Evolutionary conservation across 805 yeast genomes (phyloP), one percentile per base, ranked within the genome.

Genomic region (Metschnikowia borealis): DNA sequence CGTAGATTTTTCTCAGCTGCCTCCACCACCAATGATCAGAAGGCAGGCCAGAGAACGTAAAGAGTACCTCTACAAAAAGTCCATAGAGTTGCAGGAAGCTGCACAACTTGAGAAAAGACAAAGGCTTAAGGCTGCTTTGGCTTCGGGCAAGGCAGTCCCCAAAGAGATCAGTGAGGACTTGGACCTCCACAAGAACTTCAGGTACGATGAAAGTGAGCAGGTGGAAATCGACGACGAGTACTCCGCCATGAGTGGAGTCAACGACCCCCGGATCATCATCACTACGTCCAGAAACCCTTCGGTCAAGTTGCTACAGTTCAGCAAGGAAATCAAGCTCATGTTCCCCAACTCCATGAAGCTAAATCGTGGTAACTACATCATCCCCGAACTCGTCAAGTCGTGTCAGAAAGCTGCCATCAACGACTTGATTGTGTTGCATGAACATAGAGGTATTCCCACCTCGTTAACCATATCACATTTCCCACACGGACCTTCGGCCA

Each of bases 381-480:
- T 94, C 75, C 85, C 96, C 1, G 85, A 86, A 46, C 71, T 94
- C 42, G 96, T 89, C 3, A 81, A 84, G 43, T 89, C 96, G 0
- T 90, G 97, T 68, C 80, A 86, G 52, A 72, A 84, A 47, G 83
- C 92, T 0, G 87, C 87, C 15, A 82, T 92, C 8, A 85, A 94
- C 1, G 99, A 94, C 66, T 70, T 94, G 58, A 74, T 94, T 21
- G 78, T 94, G 3, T 70, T 94, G 20, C 98, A 94, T 66, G 99
- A 94, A 66, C 99, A 94, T 69, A 80, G 99, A 70, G 99, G 99
- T 80, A 92, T 89, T 0, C 99, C 99, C 47, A 91, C 97, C 0
- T 88, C 97, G 1, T 62, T 94, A 52, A 92, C 98, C 1, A 73
- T 94, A 26, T 85, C 94, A 33, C 99, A 94, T 74, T 87, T 94